Evolutionary conservation across 768 basidiomycete species (phyloP).

Genomic region (Lenzites betulinus): DNA sequence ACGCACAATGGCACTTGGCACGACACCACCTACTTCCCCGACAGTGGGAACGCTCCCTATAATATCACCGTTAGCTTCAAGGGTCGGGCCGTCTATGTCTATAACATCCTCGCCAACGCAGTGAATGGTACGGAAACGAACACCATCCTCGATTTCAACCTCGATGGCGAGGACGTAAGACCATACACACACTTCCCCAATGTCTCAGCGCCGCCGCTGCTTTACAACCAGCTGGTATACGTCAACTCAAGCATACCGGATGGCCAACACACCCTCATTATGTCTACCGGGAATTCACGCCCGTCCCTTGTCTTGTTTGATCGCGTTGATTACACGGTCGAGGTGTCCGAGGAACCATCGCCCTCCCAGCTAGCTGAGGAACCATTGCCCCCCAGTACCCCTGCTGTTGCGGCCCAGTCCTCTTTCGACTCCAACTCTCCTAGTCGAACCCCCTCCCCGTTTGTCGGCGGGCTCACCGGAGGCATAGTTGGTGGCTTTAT

Average conservation of each 20-base stretch:
- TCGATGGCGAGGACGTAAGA: constrained; percentile 3
- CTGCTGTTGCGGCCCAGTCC: neutral
- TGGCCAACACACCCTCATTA: constrained; percentile 8
- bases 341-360: neutral
- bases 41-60: neutral
- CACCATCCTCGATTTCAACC: constrained; percentile 13
- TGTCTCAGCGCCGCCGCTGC: neutral
- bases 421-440: neutral
- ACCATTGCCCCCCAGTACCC: no score
- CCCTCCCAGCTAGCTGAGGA: no score
- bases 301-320: constrained; percentile 15
- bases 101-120: constrained; percentile 8
- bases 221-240: constrained; percentile 16
- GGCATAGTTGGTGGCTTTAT: neutral
- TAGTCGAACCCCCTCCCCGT: neutral
- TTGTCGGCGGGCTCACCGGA: constrained; percentile 7
- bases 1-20: constrained; percentile 18
- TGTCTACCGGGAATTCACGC: neutral
- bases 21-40: constrained; percentile 8
- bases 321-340: constrained; percentile 15
- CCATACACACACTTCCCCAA: neutral
- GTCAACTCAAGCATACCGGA: neutral
- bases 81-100: constrained; percentile 20
- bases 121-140: neutral
- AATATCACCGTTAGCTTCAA: neutral